Percentiles rank a stretch among this genome's conserved stretches.
Evolutionary conservation across 179 eudicot species (phyloP).

Genomic region (Beta macrorhiza): DNA sequence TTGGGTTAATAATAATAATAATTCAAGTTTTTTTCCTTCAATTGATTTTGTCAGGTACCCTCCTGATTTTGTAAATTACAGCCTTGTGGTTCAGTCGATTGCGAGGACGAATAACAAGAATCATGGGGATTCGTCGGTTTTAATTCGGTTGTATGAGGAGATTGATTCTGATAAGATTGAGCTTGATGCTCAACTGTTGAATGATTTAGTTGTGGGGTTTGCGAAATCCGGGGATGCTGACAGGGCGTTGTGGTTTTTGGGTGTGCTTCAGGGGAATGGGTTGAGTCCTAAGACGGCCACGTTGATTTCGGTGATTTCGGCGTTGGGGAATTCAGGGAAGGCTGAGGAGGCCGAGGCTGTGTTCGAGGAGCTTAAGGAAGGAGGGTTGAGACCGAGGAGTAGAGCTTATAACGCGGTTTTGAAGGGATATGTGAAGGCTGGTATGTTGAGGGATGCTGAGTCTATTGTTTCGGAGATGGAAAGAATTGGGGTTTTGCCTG

Average conservation of each 20-base stretch:
- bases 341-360: constrained; percentile 89
- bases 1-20: no score
- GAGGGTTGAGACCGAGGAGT: constrained; percentile 73
- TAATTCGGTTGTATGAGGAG: constrained; percentile 58
- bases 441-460: constrained; percentile 76
- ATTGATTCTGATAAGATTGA: constrained; percentile 66
- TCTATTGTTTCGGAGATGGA: constrained; percentile 80
- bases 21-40: no score
- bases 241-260: constrained; percentile 59
- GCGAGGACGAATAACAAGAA: constrained; percentile 37
- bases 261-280: constrained; percentile 74
- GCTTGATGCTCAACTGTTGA: constrained; percentile 69
- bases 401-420: constrained; percentile 88
- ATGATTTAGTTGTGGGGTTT: constrained; percentile 75
- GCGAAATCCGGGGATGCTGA: constrained; percentile 70
- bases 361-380: constrained; percentile 92
- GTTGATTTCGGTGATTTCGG: constrained; percentile 55
- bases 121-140: constrained; percentile 47
- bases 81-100: constrained; percentile 68
- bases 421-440: constrained; percentile 73
- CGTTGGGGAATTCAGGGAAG: constrained; percentile 68
- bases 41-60: constrained; percentile 28
- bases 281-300: constrained; percentile 67
- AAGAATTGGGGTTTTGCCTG: constrained; percentile 66
- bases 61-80: constrained; percentile 75